Conservation (phyloP, 2,329 filamentous ascomycete genomes). For the Aureobasidium uvarum region DNA sequence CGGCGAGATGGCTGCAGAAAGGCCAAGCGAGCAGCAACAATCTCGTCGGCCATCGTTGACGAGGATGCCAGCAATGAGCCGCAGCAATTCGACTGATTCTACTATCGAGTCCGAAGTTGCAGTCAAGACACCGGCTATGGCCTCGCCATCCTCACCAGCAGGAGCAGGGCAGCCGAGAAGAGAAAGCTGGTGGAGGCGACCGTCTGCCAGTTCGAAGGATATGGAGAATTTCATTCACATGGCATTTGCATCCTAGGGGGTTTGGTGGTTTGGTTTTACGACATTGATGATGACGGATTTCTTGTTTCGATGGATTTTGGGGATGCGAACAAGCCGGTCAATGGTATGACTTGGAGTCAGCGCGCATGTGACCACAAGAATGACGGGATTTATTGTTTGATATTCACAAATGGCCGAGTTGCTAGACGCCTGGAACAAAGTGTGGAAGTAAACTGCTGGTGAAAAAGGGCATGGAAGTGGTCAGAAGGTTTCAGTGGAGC, state of each 20-base stretch:
- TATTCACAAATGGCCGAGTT: not conserved
- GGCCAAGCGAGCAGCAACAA: not conserved
- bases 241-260: not conserved
- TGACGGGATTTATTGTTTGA: not conserved
- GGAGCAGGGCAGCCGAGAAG: not conserved
- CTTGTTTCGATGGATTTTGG: not conserved
- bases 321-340: not conserved
- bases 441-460: not conserved
- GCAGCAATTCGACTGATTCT: constrained; percentile 5
- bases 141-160: not conserved
- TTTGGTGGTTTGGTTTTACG: not conserved
- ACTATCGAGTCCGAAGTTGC: not conserved
- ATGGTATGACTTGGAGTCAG: not conserved
- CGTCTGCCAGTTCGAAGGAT: not conserved
- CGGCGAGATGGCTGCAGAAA: not conserved
- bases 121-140: not conserved
- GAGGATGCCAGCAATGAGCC: not conserved
- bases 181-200: constrained; percentile 8
- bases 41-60: constrained; percentile 1
- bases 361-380: not conserved
- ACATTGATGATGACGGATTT: not conserved
- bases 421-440: not conserved
- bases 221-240: constrained; percentile 17
- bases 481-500: constrained; percentile 9
- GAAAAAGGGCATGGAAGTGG: not conserved